Evolutionary conservation across 164 flowering plant species (phyloP), one percentile per base, ranked within the genome.

Genomic region (Macadamia integrifolia): DNA sequence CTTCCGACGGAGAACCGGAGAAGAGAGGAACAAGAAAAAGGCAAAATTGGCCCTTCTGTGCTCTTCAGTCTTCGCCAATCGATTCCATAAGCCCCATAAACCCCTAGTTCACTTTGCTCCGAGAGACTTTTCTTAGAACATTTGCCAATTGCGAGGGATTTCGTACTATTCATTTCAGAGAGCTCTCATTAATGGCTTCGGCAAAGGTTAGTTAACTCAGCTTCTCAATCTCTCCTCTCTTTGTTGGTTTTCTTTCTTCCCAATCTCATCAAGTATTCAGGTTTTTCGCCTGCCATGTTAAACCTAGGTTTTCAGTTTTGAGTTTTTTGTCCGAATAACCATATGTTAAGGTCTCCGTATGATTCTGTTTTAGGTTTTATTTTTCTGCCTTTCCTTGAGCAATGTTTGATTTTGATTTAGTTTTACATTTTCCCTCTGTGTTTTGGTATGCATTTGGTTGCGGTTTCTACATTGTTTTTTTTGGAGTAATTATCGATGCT

Each of bases 121-220:
- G 23, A 23, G 23, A 23, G 23, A 23, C 23, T 23, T 0, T 23
- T 23, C 23, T 23, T 23, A 23, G 23, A 23, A 23, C 23, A 23
- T 23, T 23, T 23, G 0, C 23, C 23, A 23, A 23, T 23, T 23
- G 23, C 23, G 23, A 23, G 23, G 23, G 23, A 23, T 23, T 23
- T 23, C 23, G 23, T 23, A 23, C 48, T 0, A 4, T 46, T 46
- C 12, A 30, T 32, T 15, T 57, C 67, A 17, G 57, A 56, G 58
- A 58, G 30, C 58, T 40, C 32, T 29, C 43, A 35, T 15, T 49
- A 59, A 77, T 77, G 80, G 70, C 80, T 62, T 77, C 80, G 62
- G 72, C 71, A 31, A 77, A 77, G 80, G 80, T 77, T 61, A 35
- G 68, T 43, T 15, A 43, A 18, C 50, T 40, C 43, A 9, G 5